phyloP scores from a whole-genome alignment of 1,284 basidiomycete genomes.

The Tilletia setariae region DNA sequence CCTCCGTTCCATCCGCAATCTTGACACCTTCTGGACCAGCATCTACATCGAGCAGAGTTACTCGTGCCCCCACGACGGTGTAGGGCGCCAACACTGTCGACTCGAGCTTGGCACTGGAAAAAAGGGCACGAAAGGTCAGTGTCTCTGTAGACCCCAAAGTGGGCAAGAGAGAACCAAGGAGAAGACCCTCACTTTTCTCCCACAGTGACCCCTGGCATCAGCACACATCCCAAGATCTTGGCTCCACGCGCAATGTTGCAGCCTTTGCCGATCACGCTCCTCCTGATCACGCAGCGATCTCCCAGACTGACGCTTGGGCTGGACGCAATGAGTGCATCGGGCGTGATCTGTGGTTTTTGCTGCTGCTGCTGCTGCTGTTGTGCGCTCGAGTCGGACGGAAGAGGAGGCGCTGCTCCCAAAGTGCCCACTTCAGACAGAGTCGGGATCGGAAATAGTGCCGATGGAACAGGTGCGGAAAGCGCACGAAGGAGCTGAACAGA shows the following conservation, averaged over 20 bases:
- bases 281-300: slow-evolving; percentile 81
- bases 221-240: slow-evolving; percentile 77
- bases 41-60: slow-evolving; percentile 75
- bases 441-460: slow-evolving; percentile 2
- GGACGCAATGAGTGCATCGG: slow-evolving; percentile 77
- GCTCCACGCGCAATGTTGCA: slow-evolving; percentile 82
- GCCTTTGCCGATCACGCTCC: slow-evolving; percentile 80
- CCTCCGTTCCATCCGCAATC: slow-evolving; percentile 57
- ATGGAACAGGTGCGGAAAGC: background rate
- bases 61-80: slow-evolving; percentile 74
- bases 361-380: slow-evolving; percentile 12
- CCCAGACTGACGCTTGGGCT: slow-evolving; percentile 68
- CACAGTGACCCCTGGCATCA: slow-evolving; percentile 76
- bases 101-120: slow-evolving; percentile 76
- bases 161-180: slow-evolving; percentile 5
- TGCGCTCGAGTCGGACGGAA: slow-evolving; percentile 14
- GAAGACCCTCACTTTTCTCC: slow-evolving; percentile 70
- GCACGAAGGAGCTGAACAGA: background rate
- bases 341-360: slow-evolving; percentile 72
- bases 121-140: slow-evolving; percentile 9
- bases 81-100: slow-evolving; percentile 80
- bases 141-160: background rate
- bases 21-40: slow-evolving; percentile 79
- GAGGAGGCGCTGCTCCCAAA: background rate
- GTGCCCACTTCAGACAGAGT: slow-evolving; percentile 15